Percentiles rank a stretch among this genome's conserved stretches.
Conservation (phyloP, 805 yeast species). For the Cyberlindnera japonica region DNA sequence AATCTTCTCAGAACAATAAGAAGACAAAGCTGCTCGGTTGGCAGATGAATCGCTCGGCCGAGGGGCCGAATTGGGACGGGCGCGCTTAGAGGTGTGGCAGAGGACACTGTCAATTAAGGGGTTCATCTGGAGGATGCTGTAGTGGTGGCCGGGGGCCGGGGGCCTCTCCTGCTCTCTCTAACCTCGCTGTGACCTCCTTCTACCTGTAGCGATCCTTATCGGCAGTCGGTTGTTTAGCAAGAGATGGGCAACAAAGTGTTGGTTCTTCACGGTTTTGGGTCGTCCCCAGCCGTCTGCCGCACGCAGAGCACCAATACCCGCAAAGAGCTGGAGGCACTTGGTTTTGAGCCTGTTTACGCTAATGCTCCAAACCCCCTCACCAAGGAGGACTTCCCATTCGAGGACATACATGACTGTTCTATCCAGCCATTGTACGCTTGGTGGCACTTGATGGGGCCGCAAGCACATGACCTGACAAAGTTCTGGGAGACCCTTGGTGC, state of each 20-base stretch:
- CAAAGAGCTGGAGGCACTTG: not conserved
- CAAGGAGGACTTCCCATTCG: conserved; percentile 7
- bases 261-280: conserved; percentile 8
- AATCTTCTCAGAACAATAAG: too few relatives aligned
- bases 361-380: conserved; percentile 3
- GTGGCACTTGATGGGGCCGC: conserved; percentile 7
- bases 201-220: too few relatives aligned
- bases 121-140: too few relatives aligned
- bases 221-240: too few relatives aligned
- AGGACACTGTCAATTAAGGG: too few relatives aligned
- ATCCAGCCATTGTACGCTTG: conserved; percentile 4
- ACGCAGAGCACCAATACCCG: conserved; percentile 3
- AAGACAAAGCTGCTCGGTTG: too few relatives aligned
- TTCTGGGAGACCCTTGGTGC: not conserved
- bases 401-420: conserved; percentile 6
- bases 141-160: too few relatives aligned
- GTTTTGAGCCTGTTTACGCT: conserved; percentile 4
- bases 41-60: too few relatives aligned
- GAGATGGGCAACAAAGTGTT: conserved; percentile 4
- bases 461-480: not conserved
- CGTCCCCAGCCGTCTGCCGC: conserved; percentile 1
- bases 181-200: too few relatives aligned
- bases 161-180: too few relatives aligned
- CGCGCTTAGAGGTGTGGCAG: too few relatives aligned
- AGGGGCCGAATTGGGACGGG: too few relatives aligned